Evolutionary conservation across 2,329 filamentous ascomycete species (phyloP).

Genomic region (Neofusicoccum umdonicola): DNA sequence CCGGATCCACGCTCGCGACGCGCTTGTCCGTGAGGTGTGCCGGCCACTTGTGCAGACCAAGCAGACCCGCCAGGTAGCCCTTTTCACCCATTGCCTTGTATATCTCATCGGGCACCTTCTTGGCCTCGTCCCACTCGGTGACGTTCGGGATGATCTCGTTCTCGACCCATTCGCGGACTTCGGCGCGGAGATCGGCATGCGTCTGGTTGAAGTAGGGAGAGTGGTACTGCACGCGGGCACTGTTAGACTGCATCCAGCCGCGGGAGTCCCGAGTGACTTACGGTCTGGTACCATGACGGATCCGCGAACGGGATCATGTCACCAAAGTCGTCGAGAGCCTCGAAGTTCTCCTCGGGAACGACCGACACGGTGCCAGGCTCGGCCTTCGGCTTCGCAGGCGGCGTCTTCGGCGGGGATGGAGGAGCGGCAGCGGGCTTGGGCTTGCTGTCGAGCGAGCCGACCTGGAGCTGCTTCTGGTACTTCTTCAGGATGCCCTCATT

Average conservation of each 20-base stretch:
- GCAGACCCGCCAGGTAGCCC: slow-evolving; percentile 87
- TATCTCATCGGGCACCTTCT: slow-evolving; percentile 80
- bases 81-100: slow-evolving; percentile 95
- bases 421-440: slow-evolving; percentile 36
- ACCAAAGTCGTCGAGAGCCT: slow-evolving; percentile 77
- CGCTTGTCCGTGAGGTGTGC: slow-evolving; percentile 67
- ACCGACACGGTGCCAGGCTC: slow-evolving; percentile 54
- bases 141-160: slow-evolving; percentile 86
- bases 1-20: slow-evolving; percentile 74
- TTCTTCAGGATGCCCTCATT: slow-evolving; percentile 62
- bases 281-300: slow-evolving; percentile 90
- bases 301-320: slow-evolving; percentile 88
- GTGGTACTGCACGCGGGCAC: slow-evolving; percentile 64
- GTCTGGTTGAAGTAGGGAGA: slow-evolving; percentile 96
- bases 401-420: slow-evolving; percentile 50
- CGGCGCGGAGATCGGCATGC: slow-evolving; percentile 84
- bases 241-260: neutral
- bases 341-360: slow-evolving; percentile 48
- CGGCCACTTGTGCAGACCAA: slow-evolving; percentile 75
- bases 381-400: slow-evolving; percentile 54
- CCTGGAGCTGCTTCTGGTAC: slow-evolving; percentile 58
- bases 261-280: slow-evolving; percentile 46
- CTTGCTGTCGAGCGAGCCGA: slow-evolving; percentile 82
- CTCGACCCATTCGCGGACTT: slow-evolving; percentile 91
- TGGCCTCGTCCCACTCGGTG: slow-evolving; percentile 95